A percentile compares a stretch with the other conserved stretches of the same genome.
Conservation (phyloP, 352 stramenopile species). For the Poterioochromonas sp. region DNA sequence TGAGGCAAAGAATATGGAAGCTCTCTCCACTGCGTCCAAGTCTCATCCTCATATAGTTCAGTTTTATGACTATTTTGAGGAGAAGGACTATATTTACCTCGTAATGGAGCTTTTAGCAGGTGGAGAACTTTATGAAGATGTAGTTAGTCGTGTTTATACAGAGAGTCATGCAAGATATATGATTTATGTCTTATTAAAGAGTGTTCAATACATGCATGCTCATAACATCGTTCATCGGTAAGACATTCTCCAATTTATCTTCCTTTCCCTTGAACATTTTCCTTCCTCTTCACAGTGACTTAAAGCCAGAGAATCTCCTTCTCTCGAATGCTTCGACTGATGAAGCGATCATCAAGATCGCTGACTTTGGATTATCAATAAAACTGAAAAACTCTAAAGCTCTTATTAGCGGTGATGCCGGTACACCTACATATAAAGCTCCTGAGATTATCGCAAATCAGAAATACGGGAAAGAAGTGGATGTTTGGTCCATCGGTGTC, state of each 20-base stretch:
- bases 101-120: background rate
- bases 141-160: background rate
- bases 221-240: background rate
- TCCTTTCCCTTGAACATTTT: background rate
- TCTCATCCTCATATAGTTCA: background rate
- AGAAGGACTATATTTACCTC: background rate
- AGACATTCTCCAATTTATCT: background rate
- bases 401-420: conserved; percentile 57
- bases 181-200: background rate
- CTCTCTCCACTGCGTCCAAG: background rate
- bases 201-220: background rate
- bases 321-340: background rate
- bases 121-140: background rate
- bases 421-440: conserved; percentile 81
- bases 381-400: no score
- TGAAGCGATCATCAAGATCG: conserved; percentile 58
- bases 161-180: background rate
- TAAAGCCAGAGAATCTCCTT: conserved; percentile 28
- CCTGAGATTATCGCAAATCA: conserved; percentile 63
- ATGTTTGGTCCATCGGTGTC: background rate
- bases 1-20: background rate
- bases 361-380: conserved; percentile 60
- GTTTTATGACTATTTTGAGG: background rate
- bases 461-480: background rate
- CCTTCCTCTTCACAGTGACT: background rate